These are phyloP conservation scores for Argentina anserina DNA, from an alignment of 306 rosid genomes.

Conservation along the genomic window DNA sequence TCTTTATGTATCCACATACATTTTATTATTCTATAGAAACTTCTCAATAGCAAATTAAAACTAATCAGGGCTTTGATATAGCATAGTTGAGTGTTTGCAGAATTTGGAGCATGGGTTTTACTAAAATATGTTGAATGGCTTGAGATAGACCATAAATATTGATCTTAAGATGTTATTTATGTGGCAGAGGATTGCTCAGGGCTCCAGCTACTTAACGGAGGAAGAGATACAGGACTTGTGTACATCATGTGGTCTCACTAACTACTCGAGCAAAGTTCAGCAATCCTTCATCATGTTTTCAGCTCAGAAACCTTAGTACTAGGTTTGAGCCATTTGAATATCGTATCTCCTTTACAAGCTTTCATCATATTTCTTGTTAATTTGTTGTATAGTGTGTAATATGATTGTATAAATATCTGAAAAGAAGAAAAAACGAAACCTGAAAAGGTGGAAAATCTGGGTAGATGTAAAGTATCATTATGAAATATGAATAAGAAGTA, in stretches of 20 bases:
- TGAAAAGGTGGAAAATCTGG: slow-evolving; percentile 25
- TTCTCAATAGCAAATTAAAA: not conserved
- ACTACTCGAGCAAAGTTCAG: slow-evolving; percentile 66
- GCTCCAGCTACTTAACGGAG: slow-evolving; percentile 43
- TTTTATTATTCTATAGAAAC: not conserved
- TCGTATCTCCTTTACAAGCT: slow-evolving; percentile 19
- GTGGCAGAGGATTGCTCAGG: slow-evolving; percentile 44
- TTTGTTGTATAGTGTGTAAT: slow-evolving; percentile 24
- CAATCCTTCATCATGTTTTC: slow-evolving; percentile 74
- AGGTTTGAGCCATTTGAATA: slow-evolving; percentile 30
- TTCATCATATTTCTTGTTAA: slow-evolving; percentile 10
- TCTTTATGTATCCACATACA: not conserved
- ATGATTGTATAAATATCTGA: slow-evolving; percentile 20
- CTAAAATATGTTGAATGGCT: slow-evolving; percentile 1
- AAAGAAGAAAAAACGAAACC: slow-evolving; percentile 23
- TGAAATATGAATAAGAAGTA: slow-evolving; percentile 20
- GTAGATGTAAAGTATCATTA: slow-evolving; percentile 25
- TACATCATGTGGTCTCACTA: slow-evolving; percentile 75
- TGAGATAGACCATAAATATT: slow-evolving; percentile 11
- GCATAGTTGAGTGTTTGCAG: not conserved
- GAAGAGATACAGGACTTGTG: slow-evolving; percentile 71
- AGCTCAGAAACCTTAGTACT: slow-evolving; percentile 59
- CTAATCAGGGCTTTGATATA: not conserved
- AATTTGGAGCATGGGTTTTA: not conserved
- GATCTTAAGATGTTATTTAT: slow-evolving; percentile 10